Evolutionary conservation across 768 basidiomycete species (phyloP), one percentile per base, ranked within the genome.

Genomic region (Russula olivacea): DNA sequence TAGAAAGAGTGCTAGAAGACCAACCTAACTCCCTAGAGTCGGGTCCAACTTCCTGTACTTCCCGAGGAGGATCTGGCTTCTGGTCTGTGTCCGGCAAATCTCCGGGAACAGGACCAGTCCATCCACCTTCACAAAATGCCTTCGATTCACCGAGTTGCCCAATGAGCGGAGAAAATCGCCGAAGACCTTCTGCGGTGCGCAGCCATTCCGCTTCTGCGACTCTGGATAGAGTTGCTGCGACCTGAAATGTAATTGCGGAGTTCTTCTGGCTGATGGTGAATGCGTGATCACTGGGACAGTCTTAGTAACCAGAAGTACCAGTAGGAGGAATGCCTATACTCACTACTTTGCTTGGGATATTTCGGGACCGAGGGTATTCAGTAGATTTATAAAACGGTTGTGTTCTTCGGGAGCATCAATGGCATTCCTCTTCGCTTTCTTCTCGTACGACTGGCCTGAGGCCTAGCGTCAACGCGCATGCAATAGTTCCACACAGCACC

Each of bases 131-230:
- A 68, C 89, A 91, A 2, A 88, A 75, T 6, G 84, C 78, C 56
- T 83, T 79, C 83, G 84, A 90, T 76, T 89, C 83, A 5, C 84
- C 86, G 4, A 91, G 76, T n/a, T 77, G 78, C 0, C 88, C 90
- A 38, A 93, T 78, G 14, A 79, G 80, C 0, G 88, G 84, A 15
- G 86, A 80, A 67, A 82, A 81, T 6, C 84, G 78, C 47, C 89
- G 81, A 25, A 91, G 81, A n/a, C 79, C 79, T 76, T 91, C 89
- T 68, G 87, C 89, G 14, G 81, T 74, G 41, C 83, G 83, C 25
- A 81, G 70, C 89, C 90, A 93, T 74, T 91, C 88, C 7, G 84
- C 83, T 61, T 92, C 89, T 1, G 88, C 89, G n/a, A 91, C 75
- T 28, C 87, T 80, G 10, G 86, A 79, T 21, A 92, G 75, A 61